Percentiles rank a stretch among this genome's conserved stretches.
Conservation (phyloP, 352 stramenopile genomes). For the Pythium apleroticum region DNA sequence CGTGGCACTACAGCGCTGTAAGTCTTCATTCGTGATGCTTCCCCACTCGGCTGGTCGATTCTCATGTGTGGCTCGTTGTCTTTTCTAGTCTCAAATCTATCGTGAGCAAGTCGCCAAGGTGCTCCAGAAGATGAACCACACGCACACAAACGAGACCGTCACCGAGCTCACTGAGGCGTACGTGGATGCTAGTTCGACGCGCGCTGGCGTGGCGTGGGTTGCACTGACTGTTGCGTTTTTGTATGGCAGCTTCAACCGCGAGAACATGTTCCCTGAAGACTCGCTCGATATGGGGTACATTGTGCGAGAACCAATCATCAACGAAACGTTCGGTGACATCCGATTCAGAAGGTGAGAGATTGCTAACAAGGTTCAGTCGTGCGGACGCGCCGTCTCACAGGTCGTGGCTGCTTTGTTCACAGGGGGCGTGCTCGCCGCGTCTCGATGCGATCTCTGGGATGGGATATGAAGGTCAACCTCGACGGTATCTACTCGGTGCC, state of each 20-base stretch:
- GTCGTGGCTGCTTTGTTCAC: neutral
- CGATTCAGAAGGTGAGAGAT: slow-evolving; percentile 71
- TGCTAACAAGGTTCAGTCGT: slow-evolving; percentile 9
- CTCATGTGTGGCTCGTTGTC: neutral
- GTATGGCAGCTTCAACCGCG: slow-evolving; percentile 73
- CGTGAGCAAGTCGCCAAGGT: slow-evolving; percentile 84
- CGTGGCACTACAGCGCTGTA: slow-evolving; percentile 87
- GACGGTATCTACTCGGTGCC: slow-evolving; percentile 87
- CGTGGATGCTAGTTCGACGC: slow-evolving; percentile 14
- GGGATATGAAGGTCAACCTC: slow-evolving; percentile 90
- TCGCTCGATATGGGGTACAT: slow-evolving; percentile 87
- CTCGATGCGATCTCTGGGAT: slow-evolving; percentile 86
- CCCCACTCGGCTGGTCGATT: neutral
- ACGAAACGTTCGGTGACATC: slow-evolving; percentile 89
- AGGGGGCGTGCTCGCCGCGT: slow-evolving; percentile 81
- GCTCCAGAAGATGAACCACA: slow-evolving; percentile 82
- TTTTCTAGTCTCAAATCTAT: slow-evolving; percentile 77
- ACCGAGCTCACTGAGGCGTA: slow-evolving; percentile 87
- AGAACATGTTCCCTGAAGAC: slow-evolving; percentile 82
- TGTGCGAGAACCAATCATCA: slow-evolving; percentile 87
- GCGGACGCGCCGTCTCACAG: neutral
- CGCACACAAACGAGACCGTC: slow-evolving; percentile 86
- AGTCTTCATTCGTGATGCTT: slow-evolving; percentile 21
- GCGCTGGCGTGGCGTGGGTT: neutral
- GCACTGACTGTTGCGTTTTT: neutral